Base-by-base conservation (phyloP, 2,329 filamentous ascomycete genomes). In the Paraphoma chrysanthemicola region DNA sequence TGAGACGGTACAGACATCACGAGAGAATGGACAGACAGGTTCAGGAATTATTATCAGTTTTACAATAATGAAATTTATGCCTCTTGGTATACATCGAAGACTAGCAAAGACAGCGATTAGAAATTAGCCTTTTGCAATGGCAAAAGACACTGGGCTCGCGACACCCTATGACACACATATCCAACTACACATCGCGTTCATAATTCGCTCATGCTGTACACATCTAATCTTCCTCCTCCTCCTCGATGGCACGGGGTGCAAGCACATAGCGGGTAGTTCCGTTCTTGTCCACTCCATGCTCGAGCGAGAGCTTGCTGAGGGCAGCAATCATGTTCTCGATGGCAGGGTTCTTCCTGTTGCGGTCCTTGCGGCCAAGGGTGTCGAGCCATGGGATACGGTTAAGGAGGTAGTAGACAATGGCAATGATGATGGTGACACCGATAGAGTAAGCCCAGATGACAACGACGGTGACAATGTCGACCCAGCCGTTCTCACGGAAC, bases 291-390 rank as follows among this genome's bases (percentile, higher is more conserved):
- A 69, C 74, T 71, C 86, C 83, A 74, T 88, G 85, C 77, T 85
- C 82, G 65, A 88, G 75, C 36, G 86, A 84, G 60, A 89, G 79
- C 81, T 88, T 88, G 79, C 84, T 85, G 59, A 89, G 81, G 63
- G 86, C 85, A 47, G 82, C 83, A 67, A 89, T 83, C 77, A 88
- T 85, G 78, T 89, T 88, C 82, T 89, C 86, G 74, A 88, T 85
- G 60, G 84, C 79, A 59, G 85, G 87, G 72, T 89, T 86, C 78
- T 85, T 84, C 68, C 80, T 78, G 70, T 80, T 83, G 66, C 87
- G 83, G 77, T 86, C 82, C 79, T 86, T 85, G 73, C 87, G 84
- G 58, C 87, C 87, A 33, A 89, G 81, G 72, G 88, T 82, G 71
- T 86, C 83, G 60, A 89, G 81, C 79, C 80, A 84, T 33, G 77